A percentile compares a stretch with the other conserved stretches of the same genome.
Evolutionary conservation across 2,329 filamentous ascomycete species (phyloP).

Genomic region (Chalaropsis thielavioides): DNA sequence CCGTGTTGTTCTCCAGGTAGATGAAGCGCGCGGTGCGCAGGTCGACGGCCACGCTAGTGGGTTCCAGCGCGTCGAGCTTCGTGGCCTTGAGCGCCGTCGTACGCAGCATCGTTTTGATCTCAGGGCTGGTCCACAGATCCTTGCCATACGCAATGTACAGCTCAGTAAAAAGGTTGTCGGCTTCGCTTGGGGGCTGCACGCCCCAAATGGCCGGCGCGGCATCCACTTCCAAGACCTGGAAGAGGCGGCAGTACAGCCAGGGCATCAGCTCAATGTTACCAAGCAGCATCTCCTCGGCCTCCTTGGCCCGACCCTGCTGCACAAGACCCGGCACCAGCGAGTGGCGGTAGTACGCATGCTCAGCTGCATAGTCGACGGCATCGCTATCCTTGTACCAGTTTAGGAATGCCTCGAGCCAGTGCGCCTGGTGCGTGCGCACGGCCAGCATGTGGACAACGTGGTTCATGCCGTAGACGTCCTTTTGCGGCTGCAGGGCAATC

Average conservation of each 20-base stretch:
- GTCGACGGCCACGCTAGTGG: slow-evolving; percentile 26
- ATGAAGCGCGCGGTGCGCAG: slow-evolving; percentile 52
- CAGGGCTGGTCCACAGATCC: slow-evolving; percentile 72
- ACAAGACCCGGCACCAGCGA: slow-evolving; percentile 63
- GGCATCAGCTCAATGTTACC: slow-evolving; percentile 59
- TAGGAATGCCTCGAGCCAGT: slow-evolving; percentile 60
- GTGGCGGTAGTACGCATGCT: slow-evolving; percentile 55
- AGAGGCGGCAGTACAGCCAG: slow-evolving; percentile 71
- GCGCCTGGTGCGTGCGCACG: slow-evolving; percentile 61
- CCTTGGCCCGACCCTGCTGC: slow-evolving; percentile 50
- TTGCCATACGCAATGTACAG: slow-evolving; percentile 65
- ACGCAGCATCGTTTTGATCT: slow-evolving; percentile 52
- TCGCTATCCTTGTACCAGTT: slow-evolving; percentile 27
- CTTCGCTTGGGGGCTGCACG: slow-evolving; percentile 46
- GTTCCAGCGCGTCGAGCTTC: background rate
- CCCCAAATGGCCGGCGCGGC: slow-evolving; percentile 75
- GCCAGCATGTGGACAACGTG: slow-evolving; percentile 74
- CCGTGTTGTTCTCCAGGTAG: slow-evolving; percentile 60
- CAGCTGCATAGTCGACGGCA: slow-evolving; percentile 27
- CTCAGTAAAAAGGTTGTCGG: slow-evolving; percentile 52
- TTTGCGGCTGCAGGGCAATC: slow-evolving; percentile 51
- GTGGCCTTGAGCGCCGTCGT: slow-evolving; percentile 41
- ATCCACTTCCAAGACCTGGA: slow-evolving; percentile 65
- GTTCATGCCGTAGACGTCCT: slow-evolving; percentile 71
- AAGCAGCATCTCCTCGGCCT: slow-evolving; percentile 50